Evolutionary conservation across 164 flowering plant genomes (phyloP), one percentile per base, ranked within the genome.

Genomic region (Sedum album): DNA sequence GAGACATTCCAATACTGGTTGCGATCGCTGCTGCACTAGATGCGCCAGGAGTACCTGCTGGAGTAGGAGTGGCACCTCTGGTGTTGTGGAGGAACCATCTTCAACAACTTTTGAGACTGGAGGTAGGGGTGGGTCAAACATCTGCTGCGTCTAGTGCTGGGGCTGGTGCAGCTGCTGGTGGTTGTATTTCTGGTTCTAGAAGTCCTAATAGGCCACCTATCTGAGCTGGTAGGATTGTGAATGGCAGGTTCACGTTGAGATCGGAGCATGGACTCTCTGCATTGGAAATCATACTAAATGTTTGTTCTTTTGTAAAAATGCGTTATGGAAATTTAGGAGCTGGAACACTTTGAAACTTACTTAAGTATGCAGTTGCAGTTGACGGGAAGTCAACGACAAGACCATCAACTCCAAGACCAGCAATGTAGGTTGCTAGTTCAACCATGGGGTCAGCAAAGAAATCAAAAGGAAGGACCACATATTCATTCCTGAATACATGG

Each of bases 301-400:
- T n/a, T n/a, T n/a, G n/a, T n/a, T n/a, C n/a, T n/a, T n/a, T n/a
- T n/a, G n/a, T n/a, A n/a, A n/a, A n/a, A n/a, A n/a, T n/a, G n/a
- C n/a, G n/a, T 26, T 60, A 60, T 46, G 9, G 6, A n/a, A 20
- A 21, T 49, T 23, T 53, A 6, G 1, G 7, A 23, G 13, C 60
- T 21, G 60, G 17, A 53, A 6, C 6, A 14, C 7, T 21, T 21
- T 53, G 25, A 65, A 71, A 72, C 97, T 89, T 86, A 92, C 98
- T 89, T 72, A 81, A 6, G 64, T 81, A 95, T 75, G 79, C 76
- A 55, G 17, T 77, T 65, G 48, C 99, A 23, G 97, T 92, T 69
- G 75, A 82, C 4, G 97, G 99, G 72, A 60, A 88, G 15, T 94
- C 97, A 0, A 96, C 88, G 1, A 91, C 49, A 10, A 94, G 13